Evolutionary conservation across 192 early-diverging fungal genomes (phyloP), one percentile per base, ranked within the genome.

Genomic region (Pilobolus umbonatus): DNA sequence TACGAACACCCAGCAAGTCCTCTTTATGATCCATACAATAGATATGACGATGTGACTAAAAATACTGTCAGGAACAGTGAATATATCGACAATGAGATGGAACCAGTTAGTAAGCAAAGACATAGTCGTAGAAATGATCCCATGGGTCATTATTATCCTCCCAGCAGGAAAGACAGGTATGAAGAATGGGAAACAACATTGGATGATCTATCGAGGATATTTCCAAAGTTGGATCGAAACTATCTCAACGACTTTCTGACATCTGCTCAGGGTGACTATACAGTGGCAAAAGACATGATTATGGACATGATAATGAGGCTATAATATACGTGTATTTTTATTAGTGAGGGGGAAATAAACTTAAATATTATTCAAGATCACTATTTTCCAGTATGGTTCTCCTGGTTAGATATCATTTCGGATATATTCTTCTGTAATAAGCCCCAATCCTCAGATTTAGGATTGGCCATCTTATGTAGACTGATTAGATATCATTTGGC

Each of bases 321-420:
- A n/a, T n/a, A n/a, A n/a, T n/a, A n/a, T n/a, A n/a, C n/a, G n/a
- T n/a, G n/a, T n/a, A n/a, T n/a, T n/a, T n/a, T n/a, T n/a, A n/a
- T n/a, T n/a, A n/a, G n/a, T n/a, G n/a, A n/a, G n/a, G n/a, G n/a
- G n/a, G n/a, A n/a, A n/a, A n/a, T n/a, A n/a, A n/a, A n/a, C n/a
- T n/a, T n/a, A n/a, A n/a, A n/a, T n/a, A n/a, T n/a, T n/a, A n/a
- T n/a, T n/a, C n/a, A n/a, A n/a, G n/a, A 42, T 47, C 44, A 45
- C 34, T 58, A 54, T 70, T 60, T 64, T 29, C 52, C 57, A 19
- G 50, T 45, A 35, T 56, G 48, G 51, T 72, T 67, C 47, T 72
- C 59, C 50, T 76, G 77, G 3, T 71, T 76, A 0, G 72, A 76
- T 39, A 80, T 75, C 78, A 76, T 76, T 45, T 80, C 75, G 22